Base-by-base conservation (phyloP, 345 rosid species). In the Sisymbrium altissimum region DNA sequence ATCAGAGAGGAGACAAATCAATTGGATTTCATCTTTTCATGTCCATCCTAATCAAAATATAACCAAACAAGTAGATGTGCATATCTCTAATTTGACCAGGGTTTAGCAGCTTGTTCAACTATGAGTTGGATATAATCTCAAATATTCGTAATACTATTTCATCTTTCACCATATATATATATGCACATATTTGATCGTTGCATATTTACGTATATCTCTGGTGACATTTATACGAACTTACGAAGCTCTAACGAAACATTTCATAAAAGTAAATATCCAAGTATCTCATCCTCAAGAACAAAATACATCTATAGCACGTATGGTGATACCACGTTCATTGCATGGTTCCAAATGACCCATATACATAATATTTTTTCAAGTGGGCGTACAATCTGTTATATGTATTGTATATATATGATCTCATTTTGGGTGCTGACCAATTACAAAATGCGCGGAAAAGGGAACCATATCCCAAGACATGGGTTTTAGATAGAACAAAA, bases 381-480 rank as follows among this genome's bases (percentile, higher is more conserved):
- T 48, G 38, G 19, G 15, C 52, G 14, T 25, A 39, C 39, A 55
- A n/a, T n/a, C n/a, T n/a, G n/a, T n/a, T n/a, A n/a, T n/a, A n/a
- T n/a, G 19, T 6, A n/a, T 27, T 1, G 11, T 15, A 23, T 49
- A 49, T 10, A 49, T 49, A 49, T 19, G 9, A 49, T 21, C 9
- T 44, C 15, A 33, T 18, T 32, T 5, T 43, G 55, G 35, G 39
- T 59, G 58, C 29, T 61, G 41, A 54, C 29, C 40, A 18, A 39
- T 39, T 29, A 55, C 66, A 46, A 58, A 58, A 45, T 58, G 45
- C 58, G 48, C 58, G 11, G 64, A 57, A 64, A 73, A 50, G 33
- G 57, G 57, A 64, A 54, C 29, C 71, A 43, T 65, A 64, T 73
- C 59, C 66, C 78, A 73, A 65, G 78, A 73, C 65, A 73, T 73